phyloP scores from a whole-genome alignment of 257 asterid species.

The Solanum ossicruentum region DNA sequence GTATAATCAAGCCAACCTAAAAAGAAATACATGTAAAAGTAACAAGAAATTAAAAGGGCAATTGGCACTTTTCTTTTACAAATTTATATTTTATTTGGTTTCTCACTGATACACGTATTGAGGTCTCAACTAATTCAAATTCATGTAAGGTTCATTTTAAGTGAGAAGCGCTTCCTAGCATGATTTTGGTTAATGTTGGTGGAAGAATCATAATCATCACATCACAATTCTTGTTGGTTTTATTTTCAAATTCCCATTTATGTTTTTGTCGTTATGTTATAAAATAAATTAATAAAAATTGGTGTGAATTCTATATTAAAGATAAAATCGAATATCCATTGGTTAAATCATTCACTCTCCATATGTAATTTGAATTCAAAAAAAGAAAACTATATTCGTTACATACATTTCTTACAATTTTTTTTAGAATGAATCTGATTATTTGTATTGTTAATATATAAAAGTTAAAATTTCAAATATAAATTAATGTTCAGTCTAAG shows the following conservation, averaged over 20 bases:
- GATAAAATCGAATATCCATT: too few species aligned
- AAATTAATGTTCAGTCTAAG: not conserved
- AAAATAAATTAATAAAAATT: not conserved
- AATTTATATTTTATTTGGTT: not conserved
- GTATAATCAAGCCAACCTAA: conserved; percentile 2
- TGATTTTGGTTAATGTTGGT: not conserved
- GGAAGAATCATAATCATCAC: not conserved
- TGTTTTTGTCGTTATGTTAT: not conserved
- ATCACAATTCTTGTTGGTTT: not conserved
- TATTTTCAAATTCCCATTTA: not conserved
- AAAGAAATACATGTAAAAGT: not conserved
- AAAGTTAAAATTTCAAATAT: not conserved
- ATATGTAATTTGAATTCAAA: not conserved
- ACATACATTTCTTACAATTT: not conserved
- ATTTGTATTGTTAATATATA: not conserved
- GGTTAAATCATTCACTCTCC: not conserved
- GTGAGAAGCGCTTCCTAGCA: not conserved
- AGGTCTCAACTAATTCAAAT: fast-evolving
- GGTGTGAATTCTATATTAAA: not conserved
- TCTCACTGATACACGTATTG: not conserved
- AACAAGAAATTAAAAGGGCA: not conserved
- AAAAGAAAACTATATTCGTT: not conserved
- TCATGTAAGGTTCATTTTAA: not conserved
- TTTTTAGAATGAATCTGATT: not conserved
- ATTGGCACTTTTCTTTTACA: not conserved